Evolutionary conservation across 495 filamentous ascomycete genomes (phyloP), one percentile per base, ranked within the genome.

Genomic region (Hypoxylon crocopeplum): DNA sequence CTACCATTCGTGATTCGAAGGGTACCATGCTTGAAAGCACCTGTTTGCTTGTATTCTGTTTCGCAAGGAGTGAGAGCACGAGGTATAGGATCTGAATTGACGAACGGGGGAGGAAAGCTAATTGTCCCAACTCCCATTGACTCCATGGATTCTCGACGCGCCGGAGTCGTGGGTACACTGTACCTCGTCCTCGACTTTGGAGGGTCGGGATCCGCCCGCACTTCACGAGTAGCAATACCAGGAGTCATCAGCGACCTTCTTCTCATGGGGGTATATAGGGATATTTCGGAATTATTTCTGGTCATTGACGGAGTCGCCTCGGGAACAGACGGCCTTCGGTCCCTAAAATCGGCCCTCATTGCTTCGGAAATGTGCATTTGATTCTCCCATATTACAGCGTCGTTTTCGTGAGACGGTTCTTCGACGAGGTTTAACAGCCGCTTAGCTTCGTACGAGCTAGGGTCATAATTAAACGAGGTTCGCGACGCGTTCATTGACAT

Each of bases 1-100:
- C 75, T 79, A 15, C 83, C 83, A 64, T 86, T 86, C 20, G 77
- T 80, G 48, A 86, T 85, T 42, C 81, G 76, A 50, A 86, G 64
- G 4, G 81, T 81, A 2, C 83, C 83, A 16, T 81, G 74, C 60
- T 84, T 85, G 62, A 84, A 85, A 17, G 76, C 83, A 17, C 83
- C 83, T 49, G 82, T 79, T 17, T 81, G 79, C 61, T 74, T 72
- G 48, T 82, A 82, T n/a, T 79, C 69, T 12, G 72, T 66, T 39
- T 79, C 77, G 20, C 70, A 74, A 2, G 78, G 78, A 5, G 78
- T 81, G 24, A 73, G 59, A 19, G 68, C 77, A 24, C 78, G 75
- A 19, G 69, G 71, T 17, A 67, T 41, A 5, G 64, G 59, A 3
- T 71, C 74, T 5, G 57, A 25, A 17, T 70, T 62, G 12, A 50